Evolutionary conservation across 1,139 yeast species (phyloP).

Genomic region (Sugiyamaella japonica): DNA sequence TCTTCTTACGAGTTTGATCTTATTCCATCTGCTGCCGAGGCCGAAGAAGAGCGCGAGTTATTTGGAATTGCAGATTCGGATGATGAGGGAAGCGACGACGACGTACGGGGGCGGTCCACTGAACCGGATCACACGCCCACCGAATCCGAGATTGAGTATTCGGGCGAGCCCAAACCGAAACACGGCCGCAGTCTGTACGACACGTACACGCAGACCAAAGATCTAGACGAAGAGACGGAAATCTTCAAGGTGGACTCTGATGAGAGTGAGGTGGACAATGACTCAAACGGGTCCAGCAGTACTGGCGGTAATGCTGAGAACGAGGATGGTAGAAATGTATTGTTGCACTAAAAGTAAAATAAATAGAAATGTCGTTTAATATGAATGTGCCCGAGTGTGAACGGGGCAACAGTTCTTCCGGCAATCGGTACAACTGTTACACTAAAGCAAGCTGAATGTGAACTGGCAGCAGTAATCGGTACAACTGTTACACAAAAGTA

Average conservation of each 20-base stretch:
- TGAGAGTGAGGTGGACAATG: slow-evolving; percentile 22
- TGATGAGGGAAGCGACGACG: slow-evolving; percentile 12
- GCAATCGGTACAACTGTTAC: too few relatives aligned
- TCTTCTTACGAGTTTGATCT: slow-evolving; percentile 37
- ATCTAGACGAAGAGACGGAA: slow-evolving; percentile 15
- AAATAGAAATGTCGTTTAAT: slow-evolving; percentile 4
- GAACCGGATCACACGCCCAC: slow-evolving; percentile 1
- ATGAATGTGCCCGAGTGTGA: too few relatives aligned
- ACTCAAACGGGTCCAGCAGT: slow-evolving; percentile 5
- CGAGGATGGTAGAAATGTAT: neutral
- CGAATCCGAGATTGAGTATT: slow-evolving; percentile 4
- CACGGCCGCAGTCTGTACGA: slow-evolving; percentile 27
- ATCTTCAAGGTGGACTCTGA: slow-evolving; percentile 26
- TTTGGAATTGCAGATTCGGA: slow-evolving; percentile 23
- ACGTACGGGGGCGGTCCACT: slow-evolving; percentile 5
- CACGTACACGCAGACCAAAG: slow-evolving; percentile 17
- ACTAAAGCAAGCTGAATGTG: too few relatives aligned
- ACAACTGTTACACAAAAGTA: too few relatives aligned
- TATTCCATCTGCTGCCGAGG: slow-evolving; percentile 32
- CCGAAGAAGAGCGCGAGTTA: slow-evolving; percentile 27
- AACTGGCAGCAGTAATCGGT: too few relatives aligned
- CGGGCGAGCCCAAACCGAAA: slow-evolving; percentile 2
- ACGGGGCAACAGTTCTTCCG: too few relatives aligned
- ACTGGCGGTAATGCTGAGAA: neutral
- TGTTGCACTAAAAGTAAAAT: neutral